Base-by-base conservation (phyloP, 2,329 filamentous ascomycete species). In the Venturia asperata region DNA sequence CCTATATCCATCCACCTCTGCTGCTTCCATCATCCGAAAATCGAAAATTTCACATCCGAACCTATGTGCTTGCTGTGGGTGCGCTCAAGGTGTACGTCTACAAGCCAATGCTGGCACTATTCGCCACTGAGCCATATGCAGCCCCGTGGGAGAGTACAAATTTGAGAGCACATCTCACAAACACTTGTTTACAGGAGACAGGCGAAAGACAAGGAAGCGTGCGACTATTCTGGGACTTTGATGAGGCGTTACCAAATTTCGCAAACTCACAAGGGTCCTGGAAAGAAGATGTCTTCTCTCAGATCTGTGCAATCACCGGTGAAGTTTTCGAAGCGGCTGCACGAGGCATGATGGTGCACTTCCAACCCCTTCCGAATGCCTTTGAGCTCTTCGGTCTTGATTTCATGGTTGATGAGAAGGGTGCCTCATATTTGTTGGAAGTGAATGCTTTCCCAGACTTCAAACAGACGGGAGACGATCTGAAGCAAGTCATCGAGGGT, bases 391-490 rank as follows among this genome's bases (percentile, higher is more conserved):
- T 90, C 74, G 94, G 94, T 0, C 76, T 97, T 52, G 94, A 99
- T 74, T 99, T 94, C 73, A 75, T 99, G 71, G 87, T 97, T 11
- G 90, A 92, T 71, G 81, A 74, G 0, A 71, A 74, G 10, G 87
- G 85, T 0, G 81, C 72, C 3, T 84, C 86, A 3, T 97, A 87
- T 86, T 74, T 99, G 71, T 79, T 99, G 65, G 94, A 99, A 79
- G 85, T 96, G 41, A 99, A 99, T 79, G 91, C 93, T 0, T 99
- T 96, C 77, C 94, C 94, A 11, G 94, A 99, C 78, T 97, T 97
- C 73, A 87, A 84, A 72, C 93, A 97, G 83, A 96, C 92, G 19
- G 94, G 94, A 0, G 82, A 83, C 9, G 87, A 89, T 65, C 76
- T 96, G 68, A 85, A 82, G 72, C 83, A 78, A 0, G 76, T 97